Evolutionary conservation across 139 green algal species (phyloP), one percentile per base, ranked within the genome.

Genomic region (Pseudopediastrum boryanum): DNA sequence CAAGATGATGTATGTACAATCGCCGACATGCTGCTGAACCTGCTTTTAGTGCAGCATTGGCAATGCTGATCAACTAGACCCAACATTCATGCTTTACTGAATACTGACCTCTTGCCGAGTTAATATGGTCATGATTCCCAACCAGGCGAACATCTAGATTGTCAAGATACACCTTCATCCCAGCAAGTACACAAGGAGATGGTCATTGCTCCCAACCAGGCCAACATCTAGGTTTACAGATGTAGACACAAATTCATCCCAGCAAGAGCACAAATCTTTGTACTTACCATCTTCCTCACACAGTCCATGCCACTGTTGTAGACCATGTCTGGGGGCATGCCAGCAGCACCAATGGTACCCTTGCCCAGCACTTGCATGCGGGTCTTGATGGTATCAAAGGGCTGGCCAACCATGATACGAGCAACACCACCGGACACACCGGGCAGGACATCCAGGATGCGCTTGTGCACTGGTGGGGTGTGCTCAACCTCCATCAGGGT

Each of bases 311-410:
- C 78, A 41, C 63, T 71, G 10, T 44, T 79, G 78, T 85, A 85
- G 3, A 87, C 83, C 58, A 85, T 78, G 21, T 64, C 62, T 23
- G 83, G 71, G 0, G 83, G 74, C 61, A 85, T 75, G 48, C 66
- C 75, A 38, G 59, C 62, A 13, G 83, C 83, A 25, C 80, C 67
- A 2, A 79, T 79, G 16, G 78, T 87, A 54, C 83, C 78, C 44
- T 79, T 54, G 43, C 83, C 83, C 74, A 87, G 67, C 61, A 85
- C 81, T 31, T 85, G 81, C 21, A 85, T 74, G 23, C 81, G 81
- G 13, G 70, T 75, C 48, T 85, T 85, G 41, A 85, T 79, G 68
- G 81, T 85, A 72, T 85, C 81, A 52, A 85, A 85, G 25, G 74
- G 81, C 61, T 85, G 74, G n/a, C 81, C 81, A 19, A 85, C 73